Base-by-base conservation (phyloP, 2,329 filamentous ascomycete genomes). In the Pseudogymnoascus sp. region DNA sequence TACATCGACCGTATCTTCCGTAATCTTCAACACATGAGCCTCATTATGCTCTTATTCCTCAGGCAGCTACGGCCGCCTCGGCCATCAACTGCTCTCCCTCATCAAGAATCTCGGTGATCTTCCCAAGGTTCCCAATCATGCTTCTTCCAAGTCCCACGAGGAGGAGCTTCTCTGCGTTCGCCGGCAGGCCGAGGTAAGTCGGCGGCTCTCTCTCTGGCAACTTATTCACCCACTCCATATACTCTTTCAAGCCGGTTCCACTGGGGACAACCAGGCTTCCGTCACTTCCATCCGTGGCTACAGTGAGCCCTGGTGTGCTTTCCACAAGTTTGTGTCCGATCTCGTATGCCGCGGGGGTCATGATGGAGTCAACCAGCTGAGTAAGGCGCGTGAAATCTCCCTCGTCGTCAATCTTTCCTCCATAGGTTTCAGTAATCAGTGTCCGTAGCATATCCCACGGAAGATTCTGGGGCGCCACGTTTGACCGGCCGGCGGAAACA, bases 401-500 rank as follows among this genome's bases (percentile, higher is more conserved):
- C 66, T 92, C 89, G 71, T 97, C 86, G 72, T 99, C 94, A 69
- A 99, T 92, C 80, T 99, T 99, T 74, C 94, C 94, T 66, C 94
- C 94, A 72, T 99, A 99, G 66, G 92, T 97, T 77, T 97, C 93
- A 0, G 89, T 90, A 63, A 99, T 84, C 13, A 99, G 84, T 61
- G 89, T 92, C 64, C 91, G 88, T 66, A 99, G 88, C 84, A 99
- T 92, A 63, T 95, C 89, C 94, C 94, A 99, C 1, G 94, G 95
- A 17, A 99, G 90, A 72, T 95, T 96, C 70, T 89, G 85, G 4
- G 94, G 94, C 2, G 92, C 91, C 68, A 99, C 87, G 74, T 99
- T 99, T 64, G 91, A 93, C 63, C 94, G 88, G 67, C 89, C 91
- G 68, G 89, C 86, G 2, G 93, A 90, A 33, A 91, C 86, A 4